phyloP scores from a whole-genome alignment of 2,329 filamentous ascomycete genomes.

The Diaporthe citriasiana region DNA sequence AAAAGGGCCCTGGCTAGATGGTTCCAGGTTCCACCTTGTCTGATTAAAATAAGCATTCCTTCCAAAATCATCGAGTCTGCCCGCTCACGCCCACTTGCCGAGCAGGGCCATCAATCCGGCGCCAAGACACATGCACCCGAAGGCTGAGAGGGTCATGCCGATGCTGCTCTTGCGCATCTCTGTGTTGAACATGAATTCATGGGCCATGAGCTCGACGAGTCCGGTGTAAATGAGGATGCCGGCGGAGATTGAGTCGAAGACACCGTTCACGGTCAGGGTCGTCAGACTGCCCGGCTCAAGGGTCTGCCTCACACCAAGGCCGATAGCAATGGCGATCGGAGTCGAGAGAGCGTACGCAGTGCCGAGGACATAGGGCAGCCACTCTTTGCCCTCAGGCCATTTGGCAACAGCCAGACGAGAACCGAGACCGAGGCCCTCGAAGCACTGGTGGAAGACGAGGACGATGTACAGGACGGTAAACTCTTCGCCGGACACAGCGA shows the following conservation, averaged over 20 bases:
- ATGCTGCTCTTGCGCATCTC: constrained; percentile 54
- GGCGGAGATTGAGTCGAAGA: constrained; percentile 62
- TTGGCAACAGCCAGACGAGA: constrained; percentile 71
- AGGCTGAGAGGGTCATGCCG: constrained; percentile 53
- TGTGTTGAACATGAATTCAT: constrained; percentile 64
- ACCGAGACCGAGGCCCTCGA: constrained; percentile 74
- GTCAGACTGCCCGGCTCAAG: constrained; percentile 56
- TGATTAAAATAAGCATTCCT: not conserved
- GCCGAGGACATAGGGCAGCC: constrained; percentile 65
- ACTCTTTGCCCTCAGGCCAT: constrained; percentile 57
- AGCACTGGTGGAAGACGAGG: constrained; percentile 74
- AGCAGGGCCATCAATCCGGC: constrained; percentile 62
- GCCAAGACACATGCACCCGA: constrained; percentile 57
- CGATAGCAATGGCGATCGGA: constrained; percentile 64
- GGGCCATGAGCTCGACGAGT: constrained; percentile 62
- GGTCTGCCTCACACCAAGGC: constrained; percentile 54
- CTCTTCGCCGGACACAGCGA: constrained; percentile 70
- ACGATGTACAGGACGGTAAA: constrained; percentile 72
- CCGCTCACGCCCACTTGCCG: constrained; percentile 62
- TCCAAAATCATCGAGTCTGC: not conserved
- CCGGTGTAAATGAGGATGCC: constrained; percentile 66
- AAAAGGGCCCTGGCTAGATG: not conserved
- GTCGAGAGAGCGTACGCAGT: constrained; percentile 65
- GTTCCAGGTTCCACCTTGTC: not conserved
- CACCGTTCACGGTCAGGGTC: constrained; percentile 59